Evolutionary conservation across 2,329 filamentous ascomycete genomes (phyloP), one percentile per base, ranked within the genome.

Genomic region (Ciborinia camelliae): DNA sequence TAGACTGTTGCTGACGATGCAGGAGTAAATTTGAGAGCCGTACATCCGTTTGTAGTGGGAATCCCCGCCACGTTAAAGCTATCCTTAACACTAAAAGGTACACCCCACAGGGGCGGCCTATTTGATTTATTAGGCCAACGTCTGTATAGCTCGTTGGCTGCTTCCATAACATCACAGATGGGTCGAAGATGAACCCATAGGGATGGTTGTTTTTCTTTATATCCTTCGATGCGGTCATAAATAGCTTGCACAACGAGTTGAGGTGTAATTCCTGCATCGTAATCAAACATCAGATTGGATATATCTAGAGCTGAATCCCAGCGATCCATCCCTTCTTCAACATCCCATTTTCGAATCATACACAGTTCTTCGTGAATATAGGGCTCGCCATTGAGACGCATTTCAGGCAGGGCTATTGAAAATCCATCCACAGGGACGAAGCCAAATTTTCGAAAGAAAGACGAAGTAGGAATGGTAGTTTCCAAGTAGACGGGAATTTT

Each of bases 21-120:
- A 1, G 84, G 79, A 2, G 76, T 77, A 69, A 81, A 82, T 5
- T 80, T 74, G 20, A 82, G 79, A 39, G 77, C 72, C 69, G 76
- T 75, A 72, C 75, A 86, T 30, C 76, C 81, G 7, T 77, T 77
- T 23, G 79, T 81, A 1, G 81, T 82, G 4, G 76, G 76, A 12
- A 82, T 69, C n/a, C 77, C 76, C 8, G 77, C 76, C 62, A 82
- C 72, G 68, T 83, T 78, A 61, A 83, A 80, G 55, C 75, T 81
- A 68, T 83, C 81, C 69, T 82, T 82, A 59, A 82, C 77, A 20
- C 77, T 80, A 67, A 83, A 83, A 1, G 81, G 81, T 4, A 83
- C 71, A 45, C 81, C 81, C 68, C 81, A 83, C 4, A 83, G 73
- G 10, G 79, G 79, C 15, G 82, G 81, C 58, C 81, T 79, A 3